These are phyloP conservation scores for Ceriops decandra DNA, from an alignment of 345 rosid species.

Conservation along the genomic window DNA sequence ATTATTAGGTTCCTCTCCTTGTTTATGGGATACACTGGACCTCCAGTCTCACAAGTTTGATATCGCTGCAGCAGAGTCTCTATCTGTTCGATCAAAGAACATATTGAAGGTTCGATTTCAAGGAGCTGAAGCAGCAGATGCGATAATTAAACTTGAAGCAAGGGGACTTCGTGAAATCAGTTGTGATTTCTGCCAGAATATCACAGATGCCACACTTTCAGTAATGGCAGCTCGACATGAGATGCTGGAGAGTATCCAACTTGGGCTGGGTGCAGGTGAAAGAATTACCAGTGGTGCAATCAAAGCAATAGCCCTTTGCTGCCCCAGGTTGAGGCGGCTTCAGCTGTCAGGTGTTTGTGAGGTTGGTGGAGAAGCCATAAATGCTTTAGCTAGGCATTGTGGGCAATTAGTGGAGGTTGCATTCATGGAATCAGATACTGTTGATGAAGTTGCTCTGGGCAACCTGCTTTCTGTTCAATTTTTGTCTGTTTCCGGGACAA, in stretches of 20 bases:
- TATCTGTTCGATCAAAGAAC: constrained; percentile 22
- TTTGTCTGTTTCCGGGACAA: constrained; percentile 36
- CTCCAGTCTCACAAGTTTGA: constrained; percentile 30
- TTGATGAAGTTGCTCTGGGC: constrained; percentile 34
- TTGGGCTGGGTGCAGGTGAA: constrained; percentile 33
- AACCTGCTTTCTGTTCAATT: constrained; percentile 28
- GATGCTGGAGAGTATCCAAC: constrained; percentile 34
- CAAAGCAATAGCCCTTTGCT: constrained; percentile 36
- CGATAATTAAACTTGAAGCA: constrained; percentile 29
- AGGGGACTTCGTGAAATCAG: constrained; percentile 27
- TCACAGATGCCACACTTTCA: constrained; percentile 33
- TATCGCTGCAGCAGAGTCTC: constrained; percentile 10
- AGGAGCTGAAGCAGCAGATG: constrained; percentile 34
- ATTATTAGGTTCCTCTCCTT: constrained; percentile 30
- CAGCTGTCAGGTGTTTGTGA: constrained; percentile 36
- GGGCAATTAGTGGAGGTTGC: constrained; percentile 26
- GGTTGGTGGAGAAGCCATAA: constrained; percentile 31
- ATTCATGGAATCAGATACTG: constrained; percentile 22
- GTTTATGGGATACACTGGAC: constrained; percentile 33
- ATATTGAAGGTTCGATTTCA: constrained; percentile 27
- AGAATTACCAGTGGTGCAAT: constrained; percentile 37
- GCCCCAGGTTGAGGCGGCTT: constrained; percentile 32
- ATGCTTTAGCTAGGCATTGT: constrained; percentile 33
- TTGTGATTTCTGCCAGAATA: constrained; percentile 30
- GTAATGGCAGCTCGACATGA: constrained; percentile 37